Conservation (phyloP, 306 rosid species). For the Astragalus glycyphyllos region DNA sequence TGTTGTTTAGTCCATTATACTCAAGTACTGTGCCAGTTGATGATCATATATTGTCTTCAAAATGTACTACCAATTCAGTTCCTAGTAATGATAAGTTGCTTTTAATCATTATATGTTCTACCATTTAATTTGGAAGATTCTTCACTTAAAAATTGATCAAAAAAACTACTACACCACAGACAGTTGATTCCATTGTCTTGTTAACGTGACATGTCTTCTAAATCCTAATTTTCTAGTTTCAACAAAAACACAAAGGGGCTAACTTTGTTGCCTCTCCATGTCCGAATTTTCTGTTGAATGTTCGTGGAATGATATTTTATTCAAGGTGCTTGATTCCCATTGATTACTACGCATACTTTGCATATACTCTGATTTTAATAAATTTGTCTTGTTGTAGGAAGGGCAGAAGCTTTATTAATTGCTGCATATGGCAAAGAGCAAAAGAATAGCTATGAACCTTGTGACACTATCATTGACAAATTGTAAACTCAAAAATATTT, state of each 20-base stretch:
- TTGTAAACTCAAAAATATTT: conserved; percentile 40
- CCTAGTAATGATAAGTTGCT: background rate
- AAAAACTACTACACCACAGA: background rate
- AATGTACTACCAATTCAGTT: conserved; percentile 5
- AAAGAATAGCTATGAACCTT: conserved; percentile 47
- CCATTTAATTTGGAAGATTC: conserved; percentile 1
- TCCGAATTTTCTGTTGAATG: background rate
- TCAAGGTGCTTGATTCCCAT: conserved; percentile 19
- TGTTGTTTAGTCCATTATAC: conserved; percentile 33
- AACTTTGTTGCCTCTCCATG: too few species aligned
- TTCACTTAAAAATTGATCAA: background rate
- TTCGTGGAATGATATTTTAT: background rate
- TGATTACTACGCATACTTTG: background rate
- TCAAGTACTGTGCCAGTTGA: background rate
- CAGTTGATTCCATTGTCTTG: background rate
- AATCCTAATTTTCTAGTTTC: background rate
- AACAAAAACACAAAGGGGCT: background rate
- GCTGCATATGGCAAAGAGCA: conserved; percentile 86
- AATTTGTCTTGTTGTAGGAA: conserved; percentile 59
- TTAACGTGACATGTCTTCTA: background rate
- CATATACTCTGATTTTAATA: conserved; percentile 7
- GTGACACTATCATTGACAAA: conserved; percentile 43
- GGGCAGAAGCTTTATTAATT: conserved; percentile 95
- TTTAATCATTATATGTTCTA: background rate
- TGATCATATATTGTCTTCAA: conserved; percentile 21